phyloP scores from a whole-genome alignment of 352 stramenopile species.

The Pythium myriotylum region DNA sequence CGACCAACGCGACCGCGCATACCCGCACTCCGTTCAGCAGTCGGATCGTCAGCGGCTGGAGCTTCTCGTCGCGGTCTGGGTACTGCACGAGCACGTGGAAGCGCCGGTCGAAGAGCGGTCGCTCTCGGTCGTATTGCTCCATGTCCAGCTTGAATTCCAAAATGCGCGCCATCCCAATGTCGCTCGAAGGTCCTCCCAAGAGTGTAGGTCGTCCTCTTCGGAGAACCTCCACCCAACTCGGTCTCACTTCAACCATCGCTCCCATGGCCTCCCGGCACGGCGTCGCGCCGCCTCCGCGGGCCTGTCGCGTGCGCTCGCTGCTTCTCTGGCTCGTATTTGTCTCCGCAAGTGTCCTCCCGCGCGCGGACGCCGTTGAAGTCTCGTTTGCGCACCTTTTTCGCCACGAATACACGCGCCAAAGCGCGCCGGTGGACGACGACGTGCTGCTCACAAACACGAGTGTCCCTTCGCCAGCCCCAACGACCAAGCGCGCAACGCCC shows the following conservation, averaged over 20 bases:
- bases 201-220: conserved; percentile 1
- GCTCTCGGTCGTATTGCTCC: conserved; percentile 80
- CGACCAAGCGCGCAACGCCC: neutral
- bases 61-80: conserved; percentile 78
- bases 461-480: conserved; percentile 3
- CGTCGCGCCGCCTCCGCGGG: neutral
- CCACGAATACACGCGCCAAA: conserved; percentile 19
- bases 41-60: conserved; percentile 72
- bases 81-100: conserved; percentile 86
- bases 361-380: conserved; percentile 15
- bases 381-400: conserved; percentile 24
- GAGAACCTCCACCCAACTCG: conserved; percentile 8
- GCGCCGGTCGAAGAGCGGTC: conserved; percentile 81
- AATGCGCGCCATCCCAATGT: conserved; percentile 28
- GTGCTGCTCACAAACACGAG: neutral
- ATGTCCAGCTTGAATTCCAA: conserved; percentile 41
- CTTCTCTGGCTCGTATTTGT: neutral
- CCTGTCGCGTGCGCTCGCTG: neutral
- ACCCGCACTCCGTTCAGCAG: conserved; percentile 78
- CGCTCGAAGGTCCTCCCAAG: conserved; percentile 13
- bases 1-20: conserved; percentile 5
- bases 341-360: neutral
- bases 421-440: neutral
- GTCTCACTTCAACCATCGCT: conserved; percentile 7
- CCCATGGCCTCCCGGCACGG: neutral